Evolutionary conservation across 805 yeast species (phyloP), one percentile per base, ranked within the genome.

Genomic region (Lachancea cidri): DNA sequence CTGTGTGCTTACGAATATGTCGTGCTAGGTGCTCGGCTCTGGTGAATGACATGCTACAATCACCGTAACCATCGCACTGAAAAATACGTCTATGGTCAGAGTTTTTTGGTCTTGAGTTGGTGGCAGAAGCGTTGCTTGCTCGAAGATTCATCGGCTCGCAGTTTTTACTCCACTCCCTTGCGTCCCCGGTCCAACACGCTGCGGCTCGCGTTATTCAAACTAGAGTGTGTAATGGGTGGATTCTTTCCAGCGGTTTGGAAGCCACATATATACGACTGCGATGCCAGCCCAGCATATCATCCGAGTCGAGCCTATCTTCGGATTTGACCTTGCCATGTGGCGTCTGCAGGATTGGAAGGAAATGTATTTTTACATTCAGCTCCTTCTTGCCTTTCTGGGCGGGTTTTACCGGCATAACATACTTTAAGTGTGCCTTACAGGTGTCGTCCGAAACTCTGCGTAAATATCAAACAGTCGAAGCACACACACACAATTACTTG

Each of bases 1-100:
- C 97, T 0, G 96, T 89, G 60, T 88, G 97, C 54, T 88, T 89
- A 44, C 96, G 69, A 40, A 89, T 83, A 66, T 88, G 97, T 44
- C 97, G 72, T 1, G 96, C 95, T 51, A 88, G 72, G 64, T 89
- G 97, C 60, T 89, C 97, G 6, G 93, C 82, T 37, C 97, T 71
- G 2, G 95, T 85, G 63, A 88, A 88, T 5, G 89, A 75, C 95
- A 89, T 88, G 42, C 68, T 70, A 64, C 97, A 88, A 50, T 83
- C 88, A 16, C 86, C 86, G 58, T 75, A 89, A 2, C 95, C 96
- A 1, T 83, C 68, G 63, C 97, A 88, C 57, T 80, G 88, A 64
- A 88, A 88, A 17, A 29, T 15, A 11, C 32, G 32, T 7, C 32
- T 14, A 6, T 29, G 32, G 11, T 22, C 27, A 7, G 27, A 22